These are phyloP conservation scores for Pleurotus tuoliensis DNA, from an alignment of 768 basidiomycete species.

Conservation along the genomic window DNA sequence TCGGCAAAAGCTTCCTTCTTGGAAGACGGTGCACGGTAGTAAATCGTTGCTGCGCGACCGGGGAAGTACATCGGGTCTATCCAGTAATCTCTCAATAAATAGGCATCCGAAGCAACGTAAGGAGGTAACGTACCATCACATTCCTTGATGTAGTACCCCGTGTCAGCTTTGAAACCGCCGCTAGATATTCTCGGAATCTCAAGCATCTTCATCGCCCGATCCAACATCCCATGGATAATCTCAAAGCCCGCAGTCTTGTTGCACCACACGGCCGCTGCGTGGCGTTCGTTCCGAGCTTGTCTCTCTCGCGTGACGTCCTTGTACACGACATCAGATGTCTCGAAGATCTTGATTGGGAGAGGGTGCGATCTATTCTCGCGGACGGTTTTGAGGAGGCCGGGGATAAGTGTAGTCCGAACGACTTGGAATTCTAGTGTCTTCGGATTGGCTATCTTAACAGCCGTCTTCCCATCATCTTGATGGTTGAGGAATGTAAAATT, in stretches of 20 bases:
- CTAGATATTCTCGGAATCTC: constrained; percentile 79
- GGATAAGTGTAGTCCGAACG: constrained; percentile 92
- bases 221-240: constrained; percentile 90
- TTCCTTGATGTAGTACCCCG: constrained; percentile 92
- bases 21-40: constrained; percentile 61
- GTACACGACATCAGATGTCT: constrained; percentile 89
- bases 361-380: constrained; percentile 95
- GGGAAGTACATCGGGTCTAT: constrained; percentile 93
- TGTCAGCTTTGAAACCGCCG: constrained; percentile 47
- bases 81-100: background rate
- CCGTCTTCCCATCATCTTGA: constrained; percentile 72
- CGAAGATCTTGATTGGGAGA: constrained; percentile 91
- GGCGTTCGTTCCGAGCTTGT: constrained; percentile 83
- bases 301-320: constrained; percentile 78
- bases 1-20: constrained; percentile 28
- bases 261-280: constrained; percentile 91
- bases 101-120: background rate
- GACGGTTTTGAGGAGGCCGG: constrained; percentile 93
- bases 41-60: constrained; percentile 89
- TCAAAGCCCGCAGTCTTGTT: constrained; percentile 97
- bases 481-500: constrained; percentile 95
- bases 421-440: constrained; percentile 98
- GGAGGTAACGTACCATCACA: constrained; percentile 59
- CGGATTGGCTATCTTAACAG: constrained; percentile 92
- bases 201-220: constrained; percentile 93